phyloP scores from a whole-genome alignment of 257 asterid species.

The Lycium ferocissimum region DNA sequence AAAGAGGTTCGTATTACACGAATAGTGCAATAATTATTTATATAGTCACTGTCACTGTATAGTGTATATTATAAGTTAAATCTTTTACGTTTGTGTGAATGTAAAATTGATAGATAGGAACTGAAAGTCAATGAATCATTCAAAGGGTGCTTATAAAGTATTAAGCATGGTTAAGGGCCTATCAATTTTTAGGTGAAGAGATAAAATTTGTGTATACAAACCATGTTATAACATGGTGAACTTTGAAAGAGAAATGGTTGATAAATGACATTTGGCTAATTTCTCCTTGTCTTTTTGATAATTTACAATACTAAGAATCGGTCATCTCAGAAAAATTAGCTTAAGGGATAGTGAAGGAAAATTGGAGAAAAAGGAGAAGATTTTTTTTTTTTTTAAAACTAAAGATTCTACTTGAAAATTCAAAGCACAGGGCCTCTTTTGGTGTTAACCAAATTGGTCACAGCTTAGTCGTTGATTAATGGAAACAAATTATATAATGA shows the following conservation, averaged over 20 bases:
- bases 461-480: constrained; percentile 3
- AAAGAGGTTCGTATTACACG: neutral
- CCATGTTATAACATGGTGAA: neutral
- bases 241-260: neutral
- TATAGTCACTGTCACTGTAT: neutral
- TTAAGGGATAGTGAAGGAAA: neutral
- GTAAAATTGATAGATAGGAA: too few relatives aligned
- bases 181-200: neutral
- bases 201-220: too few relatives aligned
- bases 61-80: too few relatives aligned
- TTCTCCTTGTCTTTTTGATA: neutral
- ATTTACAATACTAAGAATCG: neutral
- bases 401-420: neutral
- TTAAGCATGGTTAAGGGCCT: neutral
- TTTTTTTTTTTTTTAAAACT: neutral
- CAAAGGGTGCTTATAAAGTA: too few relatives aligned
- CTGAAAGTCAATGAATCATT: too few relatives aligned
- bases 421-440: neutral
- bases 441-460: neutral
- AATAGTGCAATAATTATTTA: too few relatives aligned
- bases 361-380: neutral
- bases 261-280: neutral
- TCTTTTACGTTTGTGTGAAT: neutral
- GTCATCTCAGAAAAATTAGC: neutral
- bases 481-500: constrained; percentile 50